Conservation (phyloP, 73 alveolate species). For the Stentor coeruleus region DNA sequence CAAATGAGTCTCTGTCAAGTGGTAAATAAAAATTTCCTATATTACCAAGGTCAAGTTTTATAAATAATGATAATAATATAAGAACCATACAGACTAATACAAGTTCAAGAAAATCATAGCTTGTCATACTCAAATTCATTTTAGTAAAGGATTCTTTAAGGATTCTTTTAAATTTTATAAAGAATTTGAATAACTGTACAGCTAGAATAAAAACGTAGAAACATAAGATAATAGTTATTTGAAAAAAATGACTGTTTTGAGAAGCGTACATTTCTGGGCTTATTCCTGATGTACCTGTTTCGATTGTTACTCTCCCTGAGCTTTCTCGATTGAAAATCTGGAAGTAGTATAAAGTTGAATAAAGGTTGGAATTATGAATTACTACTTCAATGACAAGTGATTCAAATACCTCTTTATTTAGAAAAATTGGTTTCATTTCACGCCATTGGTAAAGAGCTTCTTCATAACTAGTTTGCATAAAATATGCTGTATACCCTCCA, state of each 20-base stretch:
- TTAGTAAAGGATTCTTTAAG: constrained; percentile 29
- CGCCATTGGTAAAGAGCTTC: constrained; percentile 24
- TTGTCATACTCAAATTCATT: not conserved
- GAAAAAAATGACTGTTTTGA: not conserved
- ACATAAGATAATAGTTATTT: not conserved
- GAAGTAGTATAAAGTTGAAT: constrained; percentile 28
- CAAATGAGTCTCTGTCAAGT: constrained; percentile 33
- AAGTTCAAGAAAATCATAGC: constrained; percentile 33
- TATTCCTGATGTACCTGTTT: constrained; percentile 8
- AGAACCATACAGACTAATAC: constrained; percentile 29
- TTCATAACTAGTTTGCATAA: constrained; percentile 26
- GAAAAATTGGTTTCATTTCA: constrained; percentile 34
- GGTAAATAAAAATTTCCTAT: constrained; percentile 31
- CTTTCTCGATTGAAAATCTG: constrained; percentile 26
- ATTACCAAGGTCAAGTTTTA: not conserved
- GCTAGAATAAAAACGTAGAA: constrained; percentile 24
- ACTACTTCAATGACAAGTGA: constrained; percentile 38
- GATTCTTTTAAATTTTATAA: not conserved
- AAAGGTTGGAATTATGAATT: constrained; percentile 42
- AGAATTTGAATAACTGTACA: not conserved
- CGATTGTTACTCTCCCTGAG: constrained; percentile 35
- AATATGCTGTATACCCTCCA: constrained; percentile 50
- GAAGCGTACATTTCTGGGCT: constrained; percentile 16
- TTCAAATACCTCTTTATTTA: constrained; percentile 27
- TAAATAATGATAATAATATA: constrained; percentile 19